Base-by-base conservation (phyloP, 441 rosid species). In the Adansonia rubrostipa region DNA sequence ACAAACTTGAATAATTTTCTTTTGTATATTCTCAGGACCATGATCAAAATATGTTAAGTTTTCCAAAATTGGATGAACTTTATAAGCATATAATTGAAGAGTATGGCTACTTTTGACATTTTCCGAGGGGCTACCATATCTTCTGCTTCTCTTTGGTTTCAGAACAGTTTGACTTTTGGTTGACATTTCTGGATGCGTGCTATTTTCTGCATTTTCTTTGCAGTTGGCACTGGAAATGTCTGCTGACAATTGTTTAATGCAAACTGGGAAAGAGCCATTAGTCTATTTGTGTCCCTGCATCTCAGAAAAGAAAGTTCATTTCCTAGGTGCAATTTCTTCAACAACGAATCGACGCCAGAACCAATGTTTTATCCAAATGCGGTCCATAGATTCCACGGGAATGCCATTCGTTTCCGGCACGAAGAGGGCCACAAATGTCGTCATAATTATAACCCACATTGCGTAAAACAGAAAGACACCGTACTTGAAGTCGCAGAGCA, bases 381-480 rank as follows among this genome's bases (percentile, higher is more conserved):
- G 50, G 20, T 58, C 64, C 78, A 81, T 81, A 13, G 33, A 40
- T 44, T 57, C 78, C 4, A 72, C 28, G 0, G 83, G 56, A 45
- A 81, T 57, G 17, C 62, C 58, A 28, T 77, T 81, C 0, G 83
- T 81, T 73, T 77, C 80, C 3, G 80, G 83, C 63, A 81, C 0
- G 17, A 72, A 47, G 40, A 77, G 40, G 10, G 15, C n/a, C 28
- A 77, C 75, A 42, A 81, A 81, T 15, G 67, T 3, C 0, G 83
- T 56, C 83, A 81, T 77, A 10, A 77, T 10, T 5, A 36, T 0
- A 28, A 66, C 36, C 45, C 77, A 64, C 7, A 24, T 78, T 3
- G 62, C 77, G 44, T 65, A 77, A 68, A 73, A 77, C 20, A 77
- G 24, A 70, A 72, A 81, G 1, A 17, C 44, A 9, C 75, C 78